Base-by-base conservation (phyloP, 805 yeast genomes). In the Lachancea waltii region DNA sequence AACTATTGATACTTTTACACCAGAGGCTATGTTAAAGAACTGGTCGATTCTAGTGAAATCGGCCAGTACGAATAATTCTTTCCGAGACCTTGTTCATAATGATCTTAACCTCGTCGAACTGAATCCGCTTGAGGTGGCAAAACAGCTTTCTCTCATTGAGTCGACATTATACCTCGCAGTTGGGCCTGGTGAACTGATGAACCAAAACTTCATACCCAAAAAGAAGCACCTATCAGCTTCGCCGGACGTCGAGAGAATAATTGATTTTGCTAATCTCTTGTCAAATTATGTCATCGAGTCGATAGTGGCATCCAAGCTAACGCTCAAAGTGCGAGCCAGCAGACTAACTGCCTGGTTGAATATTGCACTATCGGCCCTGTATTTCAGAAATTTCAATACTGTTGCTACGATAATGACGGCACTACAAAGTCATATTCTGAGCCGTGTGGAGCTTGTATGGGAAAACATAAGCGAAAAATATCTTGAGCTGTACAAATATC, bases 381-480 rank as follows among this genome's bases (percentile, higher is more conserved):
- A 82, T 50, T 67, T 83, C 56, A 67, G 87, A 43, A 84, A 84
- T 54, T 83, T 78, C 64, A 84, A 84, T 53, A 79, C 92, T 0
- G 64, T 84, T 44, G 89, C 90, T 2, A 81, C 90, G 1, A 80
- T 84, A 32, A 75, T 84, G 64, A 81, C 87, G 1, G 71, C 87
- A 1, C 64, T 84, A 44, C 94, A 84, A 54, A 79, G 81, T 36
- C 84, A 80, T 54, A 68, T 80, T 29, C 63, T 84, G 29, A 77
- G 85, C 0, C 68, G 92, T 55, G 58, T 83, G 36, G 57, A 67
- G n/a, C 65, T 60, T 30, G 54, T 83, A 7, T 81, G 89, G 89
- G 63, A 57, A 2, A 70, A 65, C 0, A 54, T 83, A 25, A 68
- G 78, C 1, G 72, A 64, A 3, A 81, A 81, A 48, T 81, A 81